phyloP scores from a whole-genome alignment of 345 rosid genomes.

The Pseudoturritis turrita region DNA sequence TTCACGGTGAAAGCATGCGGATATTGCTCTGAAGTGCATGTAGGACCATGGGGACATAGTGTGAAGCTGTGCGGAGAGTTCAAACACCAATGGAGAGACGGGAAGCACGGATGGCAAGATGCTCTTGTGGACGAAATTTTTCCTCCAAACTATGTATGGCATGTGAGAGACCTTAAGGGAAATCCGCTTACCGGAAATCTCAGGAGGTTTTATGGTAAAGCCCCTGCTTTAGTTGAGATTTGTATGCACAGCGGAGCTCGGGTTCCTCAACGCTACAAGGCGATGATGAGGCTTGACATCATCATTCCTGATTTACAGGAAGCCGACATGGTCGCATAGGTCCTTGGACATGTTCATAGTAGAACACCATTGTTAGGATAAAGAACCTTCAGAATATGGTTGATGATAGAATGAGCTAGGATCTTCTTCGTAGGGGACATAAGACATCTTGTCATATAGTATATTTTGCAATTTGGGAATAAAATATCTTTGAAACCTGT shows the following conservation, averaged over 20 bases:
- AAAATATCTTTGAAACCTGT: not conserved
- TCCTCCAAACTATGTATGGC: conserved; percentile 82
- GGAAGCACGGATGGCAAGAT: conserved; percentile 97
- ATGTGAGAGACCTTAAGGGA: conserved; percentile 62
- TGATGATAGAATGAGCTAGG: conserved; percentile 5
- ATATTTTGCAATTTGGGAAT: not conserved
- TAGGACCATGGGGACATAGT: conserved; percentile 94
- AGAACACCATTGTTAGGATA: not conserved
- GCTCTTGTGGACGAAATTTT: conserved; percentile 69
- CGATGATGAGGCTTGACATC: conserved; percentile 97
- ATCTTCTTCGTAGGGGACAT: not conserved
- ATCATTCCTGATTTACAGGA: conserved; percentile 73
- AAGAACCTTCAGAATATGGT: not conserved
- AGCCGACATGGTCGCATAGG: conserved; percentile 56
- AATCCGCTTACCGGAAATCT: conserved; percentile 53
- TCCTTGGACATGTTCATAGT: conserved; percentile 3
- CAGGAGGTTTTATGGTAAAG: conserved; percentile 79
- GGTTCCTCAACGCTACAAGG: conserved; percentile 56
- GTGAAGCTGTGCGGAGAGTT: conserved; percentile 86
- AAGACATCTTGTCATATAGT: not conserved
- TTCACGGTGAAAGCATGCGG: conserved; percentile 90
- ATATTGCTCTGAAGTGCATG: conserved; percentile 86
- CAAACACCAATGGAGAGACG: conserved; percentile 98
- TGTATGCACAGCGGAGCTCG: conserved; percentile 77
- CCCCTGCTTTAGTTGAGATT: conserved; percentile 75